Conservation (phyloP, 1,139 yeast genomes). For the Suhomyces bolitotheri region DNA sequence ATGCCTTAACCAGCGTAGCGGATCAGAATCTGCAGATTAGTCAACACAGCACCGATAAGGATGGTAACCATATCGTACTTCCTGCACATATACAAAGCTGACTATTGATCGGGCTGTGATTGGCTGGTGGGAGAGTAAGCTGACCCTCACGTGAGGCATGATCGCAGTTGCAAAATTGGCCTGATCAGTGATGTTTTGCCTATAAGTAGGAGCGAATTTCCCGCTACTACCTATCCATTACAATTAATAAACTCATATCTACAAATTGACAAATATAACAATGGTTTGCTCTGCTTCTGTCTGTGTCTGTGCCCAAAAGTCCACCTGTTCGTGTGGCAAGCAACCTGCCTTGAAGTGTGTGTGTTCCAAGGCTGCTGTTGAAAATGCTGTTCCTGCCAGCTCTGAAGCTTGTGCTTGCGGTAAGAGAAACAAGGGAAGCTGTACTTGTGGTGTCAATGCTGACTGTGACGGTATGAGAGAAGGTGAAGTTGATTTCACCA, state of each 20-base stretch:
- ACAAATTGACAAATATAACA: no score
- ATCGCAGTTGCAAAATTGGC: slow-evolving; percentile 8
- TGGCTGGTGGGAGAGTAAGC: slow-evolving; percentile 4
- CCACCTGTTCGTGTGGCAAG: slow-evolving; percentile 53
- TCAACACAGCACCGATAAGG: no score
- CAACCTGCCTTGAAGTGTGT: slow-evolving; percentile 48
- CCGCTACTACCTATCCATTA: slow-evolving; percentile 1
- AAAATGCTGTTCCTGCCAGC: slow-evolving; percentile 41
- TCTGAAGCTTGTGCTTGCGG: slow-evolving; percentile 49
- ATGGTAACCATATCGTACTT: no score
- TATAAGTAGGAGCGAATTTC: slow-evolving; percentile 5
- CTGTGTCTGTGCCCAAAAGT: slow-evolving; percentile 50
- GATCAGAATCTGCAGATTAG: no score
- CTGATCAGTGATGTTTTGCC: no score
- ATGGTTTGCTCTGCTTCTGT: slow-evolving; percentile 48
- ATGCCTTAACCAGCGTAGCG: no score
- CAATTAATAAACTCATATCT: no score
- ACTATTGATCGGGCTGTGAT: slow-evolving; percentile 10
- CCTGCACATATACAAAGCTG: slow-evolving; percentile 5
- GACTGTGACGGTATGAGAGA: slow-evolving; percentile 46
- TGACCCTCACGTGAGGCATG: slow-evolving; percentile 6
- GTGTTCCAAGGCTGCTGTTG: slow-evolving; percentile 44
- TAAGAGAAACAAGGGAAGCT: slow-evolving; percentile 39
- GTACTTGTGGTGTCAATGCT: slow-evolving; percentile 46
- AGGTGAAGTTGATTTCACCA: slow-evolving; percentile 49